A percentile compares a stretch with the other conserved stretches of the same genome.
phyloP scores from a whole-genome alignment of 345 rosid species.

The Euphorbia tirucalli region DNA sequence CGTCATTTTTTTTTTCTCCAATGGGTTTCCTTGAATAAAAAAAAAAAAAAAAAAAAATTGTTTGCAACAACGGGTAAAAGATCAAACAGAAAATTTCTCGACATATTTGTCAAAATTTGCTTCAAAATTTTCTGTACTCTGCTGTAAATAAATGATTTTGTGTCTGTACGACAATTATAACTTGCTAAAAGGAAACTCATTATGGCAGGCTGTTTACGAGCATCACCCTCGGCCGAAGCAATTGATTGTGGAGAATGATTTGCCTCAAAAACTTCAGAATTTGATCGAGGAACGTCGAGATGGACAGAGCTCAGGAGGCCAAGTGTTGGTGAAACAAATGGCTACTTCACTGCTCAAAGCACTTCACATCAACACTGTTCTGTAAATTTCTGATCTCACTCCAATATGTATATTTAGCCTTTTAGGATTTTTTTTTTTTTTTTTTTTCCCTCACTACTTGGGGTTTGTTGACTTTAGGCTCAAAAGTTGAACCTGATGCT shows the following conservation, averaged over 20 bases:
- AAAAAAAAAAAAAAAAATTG: too few relatives aligned
- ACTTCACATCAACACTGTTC: conserved; percentile 82
- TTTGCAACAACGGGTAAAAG: too few relatives aligned
- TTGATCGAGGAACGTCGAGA: conserved; percentile 95
- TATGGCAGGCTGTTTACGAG: conserved; percentile 85
- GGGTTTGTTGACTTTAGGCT: too few relatives aligned
- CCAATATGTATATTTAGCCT: conserved; percentile 21
- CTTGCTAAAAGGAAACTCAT: background rate
- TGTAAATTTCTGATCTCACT: conserved; percentile 39
- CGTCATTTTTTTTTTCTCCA: too few relatives aligned
- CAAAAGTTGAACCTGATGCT: too few relatives aligned
- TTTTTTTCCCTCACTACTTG: background rate
- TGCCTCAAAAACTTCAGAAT: conserved; percentile 78
- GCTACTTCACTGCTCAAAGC: conserved; percentile 96
- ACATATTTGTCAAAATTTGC: too few relatives aligned
- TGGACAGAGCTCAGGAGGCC: conserved; percentile 95
- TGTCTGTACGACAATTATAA: background rate
- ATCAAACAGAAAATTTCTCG: too few relatives aligned
- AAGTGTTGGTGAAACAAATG: conserved; percentile 95
- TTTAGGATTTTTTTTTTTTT: conserved; percentile 14
- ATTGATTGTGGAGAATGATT: conserved; percentile 90
- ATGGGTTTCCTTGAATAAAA: too few relatives aligned
- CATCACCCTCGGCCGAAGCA: conserved; percentile 98
- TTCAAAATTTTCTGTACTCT: too few relatives aligned
- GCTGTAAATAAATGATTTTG: too few relatives aligned